Evolutionary conservation across 495 filamentous ascomycete genomes (phyloP), one percentile per base, ranked within the genome.

Genomic region (Cenococcum geophilum): DNA sequence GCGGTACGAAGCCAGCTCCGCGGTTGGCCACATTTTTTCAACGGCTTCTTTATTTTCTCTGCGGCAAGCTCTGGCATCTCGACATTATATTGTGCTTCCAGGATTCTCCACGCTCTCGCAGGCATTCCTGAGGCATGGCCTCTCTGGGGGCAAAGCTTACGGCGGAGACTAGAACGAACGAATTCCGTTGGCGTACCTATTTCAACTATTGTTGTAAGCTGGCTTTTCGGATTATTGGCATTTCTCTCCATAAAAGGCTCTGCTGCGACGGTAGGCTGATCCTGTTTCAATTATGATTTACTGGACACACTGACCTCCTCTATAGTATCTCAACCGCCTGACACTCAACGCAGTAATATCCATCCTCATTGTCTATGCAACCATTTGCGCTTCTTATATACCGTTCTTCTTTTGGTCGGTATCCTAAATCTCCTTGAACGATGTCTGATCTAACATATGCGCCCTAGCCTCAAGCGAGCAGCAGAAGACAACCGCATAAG

Each of bases 21-120:
- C 14, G 64, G 62, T 5, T 74, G 63, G 34, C 76, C 76, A 1
- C 70, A 73, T 40, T 73, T 80, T 45, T 78, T 80, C 71, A 80
- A 79, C 52, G 77, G 71, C 18, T 70, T 80, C 21, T 79, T 79
- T 49, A 72, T 76, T 16, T 78, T 80, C 62, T 78, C 78, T 0
- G 73, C 77, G 0, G 75, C 75, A 25, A 77, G 77, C 11, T 75
- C 74, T 34, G 77, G 71, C 14, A 74, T 79, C 58, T 79, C 79
- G 55, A 69, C 73, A 1, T 66, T 79, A 55, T 80, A 79, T 61
- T 72, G 78, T 14, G 73, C 75, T 18, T 77, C 76, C 1, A 65
- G 78, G 18, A 65, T 79, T 12, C 62, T 80, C 11, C 76, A 80
- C 58, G 76, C 78, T 1, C 62, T 80, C 32, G 78, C 78, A 34